These are phyloP conservation scores for Chalaropsis thielavioides DNA, from an alignment of 2,329 filamentous ascomycete genomes.

Conservation along the genomic window DNA sequence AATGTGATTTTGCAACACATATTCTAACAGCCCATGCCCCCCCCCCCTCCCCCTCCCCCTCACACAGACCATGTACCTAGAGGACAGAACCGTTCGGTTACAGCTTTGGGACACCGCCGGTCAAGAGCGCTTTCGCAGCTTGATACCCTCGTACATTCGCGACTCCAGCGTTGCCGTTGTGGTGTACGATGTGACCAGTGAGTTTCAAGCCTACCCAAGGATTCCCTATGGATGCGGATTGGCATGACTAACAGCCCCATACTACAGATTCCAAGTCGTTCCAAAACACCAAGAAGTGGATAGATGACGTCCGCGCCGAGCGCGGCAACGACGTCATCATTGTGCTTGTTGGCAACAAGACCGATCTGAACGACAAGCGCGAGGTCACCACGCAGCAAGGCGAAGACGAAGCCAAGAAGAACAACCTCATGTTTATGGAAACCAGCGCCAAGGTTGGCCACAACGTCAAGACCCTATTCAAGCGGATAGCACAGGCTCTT, in stretches of 20 bases:
- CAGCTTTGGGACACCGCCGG: conserved; percentile 98
- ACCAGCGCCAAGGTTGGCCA: conserved; percentile 95
- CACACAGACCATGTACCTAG: conserved; percentile 88
- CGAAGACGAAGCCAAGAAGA: conserved; percentile 95
- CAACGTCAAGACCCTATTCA: conserved; percentile 95
- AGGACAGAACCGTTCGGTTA: conserved; percentile 91
- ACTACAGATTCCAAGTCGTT: conserved; percentile 74
- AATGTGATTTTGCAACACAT: background rate
- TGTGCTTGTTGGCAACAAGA: conserved; percentile 97
- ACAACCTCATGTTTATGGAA: conserved; percentile 97
- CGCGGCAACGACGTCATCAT: conserved; percentile 98
- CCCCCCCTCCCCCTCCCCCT: background rate
- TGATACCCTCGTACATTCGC: conserved; percentile 97
- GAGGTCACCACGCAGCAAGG: conserved; percentile 94
- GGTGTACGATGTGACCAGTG: conserved; percentile 94
- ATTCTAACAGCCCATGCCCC: background rate
- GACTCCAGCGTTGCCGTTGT: conserved; percentile 97
- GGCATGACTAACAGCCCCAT: background rate
- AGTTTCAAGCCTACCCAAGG: conserved; percentile 18
- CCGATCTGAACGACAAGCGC: conserved; percentile 92
- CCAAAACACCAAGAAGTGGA: conserved; percentile 98
- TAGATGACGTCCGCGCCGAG: conserved; percentile 93
- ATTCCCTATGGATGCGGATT: too few species aligned
- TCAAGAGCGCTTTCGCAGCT: conserved; percentile 88
- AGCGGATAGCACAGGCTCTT: conserved; percentile 92